A percentile compares a stretch with the other conserved stretches of the same genome.
phyloP scores from a whole-genome alignment of 2,329 filamentous ascomycete genomes.

The Cordyceps cateniannulata region DNA sequence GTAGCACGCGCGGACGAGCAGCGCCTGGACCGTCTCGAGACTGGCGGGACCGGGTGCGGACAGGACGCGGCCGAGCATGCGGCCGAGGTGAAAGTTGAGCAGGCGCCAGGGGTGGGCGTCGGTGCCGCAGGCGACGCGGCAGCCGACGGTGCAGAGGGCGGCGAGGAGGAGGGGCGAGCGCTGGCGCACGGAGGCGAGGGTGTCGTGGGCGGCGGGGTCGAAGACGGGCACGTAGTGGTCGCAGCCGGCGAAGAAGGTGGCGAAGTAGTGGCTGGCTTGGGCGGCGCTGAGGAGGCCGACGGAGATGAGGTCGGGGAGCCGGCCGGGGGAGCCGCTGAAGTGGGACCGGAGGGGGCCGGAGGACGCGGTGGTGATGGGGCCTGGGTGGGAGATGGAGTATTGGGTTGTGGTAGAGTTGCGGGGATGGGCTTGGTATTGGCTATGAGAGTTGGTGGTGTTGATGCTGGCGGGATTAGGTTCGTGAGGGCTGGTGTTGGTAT shows the following conservation, averaged over 20 bases:
- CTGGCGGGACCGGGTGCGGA: constrained; percentile 21
- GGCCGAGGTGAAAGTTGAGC: constrained; percentile 36
- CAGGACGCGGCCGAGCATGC: constrained; percentile 34
- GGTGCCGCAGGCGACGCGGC: constrained; percentile 35
- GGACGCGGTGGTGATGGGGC: neutral
- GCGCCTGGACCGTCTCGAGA: constrained; percentile 44
- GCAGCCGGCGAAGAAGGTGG: constrained; percentile 22
- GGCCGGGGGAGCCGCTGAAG: constrained; percentile 13
- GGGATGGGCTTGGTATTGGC: neutral
- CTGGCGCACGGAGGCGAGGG: constrained; percentile 35
- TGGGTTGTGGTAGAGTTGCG: neutral
- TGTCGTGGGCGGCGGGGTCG: constrained; percentile 29
- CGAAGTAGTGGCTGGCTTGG: constrained; percentile 19
- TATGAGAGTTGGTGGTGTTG: neutral
- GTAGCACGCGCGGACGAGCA: constrained; percentile 46
- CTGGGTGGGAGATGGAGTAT: neutral
- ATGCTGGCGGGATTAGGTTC: neutral
- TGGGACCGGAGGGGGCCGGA: constrained; percentile 13
- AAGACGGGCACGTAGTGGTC: constrained; percentile 23
- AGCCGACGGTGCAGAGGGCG: constrained; percentile 45
- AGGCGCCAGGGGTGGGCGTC: constrained; percentile 33
- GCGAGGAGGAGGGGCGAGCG: constrained; percentile 45
- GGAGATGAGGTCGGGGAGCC: constrained; percentile 18
- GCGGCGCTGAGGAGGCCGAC: constrained; percentile 18
- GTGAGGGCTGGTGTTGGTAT: neutral